Evolutionary conservation across 352 stramenopile genomes (phyloP).

Genomic region (Thalassiosira ordinaria): DNA sequence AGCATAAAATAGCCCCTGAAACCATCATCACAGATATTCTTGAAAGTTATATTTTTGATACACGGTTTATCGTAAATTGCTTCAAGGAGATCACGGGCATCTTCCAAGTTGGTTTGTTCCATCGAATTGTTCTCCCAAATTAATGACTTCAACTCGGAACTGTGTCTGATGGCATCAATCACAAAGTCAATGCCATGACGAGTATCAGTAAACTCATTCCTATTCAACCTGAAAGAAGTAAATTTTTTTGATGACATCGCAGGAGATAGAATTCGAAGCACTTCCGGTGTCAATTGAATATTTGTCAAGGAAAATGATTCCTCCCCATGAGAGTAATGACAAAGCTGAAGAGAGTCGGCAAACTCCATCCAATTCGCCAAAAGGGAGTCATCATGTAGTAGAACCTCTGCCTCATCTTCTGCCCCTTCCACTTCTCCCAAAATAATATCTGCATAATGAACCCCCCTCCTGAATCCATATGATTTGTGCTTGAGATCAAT

Average conservation of each 20-base stretch:
- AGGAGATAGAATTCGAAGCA: background rate
- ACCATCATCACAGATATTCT: background rate
- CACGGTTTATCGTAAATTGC: background rate
- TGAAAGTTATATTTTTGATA: background rate
- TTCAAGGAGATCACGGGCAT: background rate
- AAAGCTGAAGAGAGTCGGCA: conserved; percentile 14
- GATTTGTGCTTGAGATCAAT: conserved; percentile 16
- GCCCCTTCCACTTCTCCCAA: background rate
- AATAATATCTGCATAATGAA: background rate
- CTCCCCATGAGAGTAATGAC: background rate
- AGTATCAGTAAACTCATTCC: conserved; percentile 6
- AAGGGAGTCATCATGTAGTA: conserved; percentile 12
- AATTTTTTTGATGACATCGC: background rate
- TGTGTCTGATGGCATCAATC: background rate
- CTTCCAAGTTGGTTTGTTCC: background rate
- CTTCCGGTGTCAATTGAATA: conserved; percentile 1
- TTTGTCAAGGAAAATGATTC: background rate
- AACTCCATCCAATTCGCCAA: conserved; percentile 18
- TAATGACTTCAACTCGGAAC: background rate
- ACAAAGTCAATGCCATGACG: conserved; percentile 11
- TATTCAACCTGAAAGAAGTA: background rate
- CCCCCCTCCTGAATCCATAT: conserved; percentile 1
- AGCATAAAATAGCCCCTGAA: background rate
- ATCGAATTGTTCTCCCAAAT: conserved; percentile 8
- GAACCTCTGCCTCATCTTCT: background rate